Evolutionary conservation across 2,329 filamentous ascomycete genomes (phyloP).

Genomic region (Helminthosporium solani): DNA sequence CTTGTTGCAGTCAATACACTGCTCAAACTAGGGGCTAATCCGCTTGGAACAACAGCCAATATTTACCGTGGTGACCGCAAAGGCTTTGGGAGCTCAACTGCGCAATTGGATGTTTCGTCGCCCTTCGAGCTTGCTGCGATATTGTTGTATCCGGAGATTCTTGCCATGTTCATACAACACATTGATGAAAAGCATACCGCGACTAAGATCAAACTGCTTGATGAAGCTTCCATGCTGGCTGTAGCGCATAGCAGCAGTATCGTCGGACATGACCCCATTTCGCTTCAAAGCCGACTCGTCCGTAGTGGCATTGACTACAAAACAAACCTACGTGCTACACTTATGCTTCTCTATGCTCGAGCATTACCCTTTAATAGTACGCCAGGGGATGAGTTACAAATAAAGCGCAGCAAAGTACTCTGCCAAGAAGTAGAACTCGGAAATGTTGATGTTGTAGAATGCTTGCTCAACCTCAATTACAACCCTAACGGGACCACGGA

Average conservation of each 20-base stretch:
- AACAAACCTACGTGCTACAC: neutral
- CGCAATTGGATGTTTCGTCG: constrained; percentile 5
- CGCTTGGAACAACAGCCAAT: constrained; percentile 3
- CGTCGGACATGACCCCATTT: constrained; percentile 2
- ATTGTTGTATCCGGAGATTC: constrained; percentile 2
- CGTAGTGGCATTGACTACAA: constrained; percentile 6
- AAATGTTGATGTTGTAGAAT: constrained; percentile 8
- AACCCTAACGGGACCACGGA: constrained; percentile 2
- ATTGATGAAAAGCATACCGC: neutral
- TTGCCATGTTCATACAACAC: constrained; percentile 5
- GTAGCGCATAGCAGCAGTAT: constrained; percentile 3
- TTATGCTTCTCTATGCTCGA: constrained; percentile 1
- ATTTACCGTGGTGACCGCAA: constrained; percentile 4
- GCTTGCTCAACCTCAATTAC: constrained; percentile 6
- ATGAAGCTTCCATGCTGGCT: constrained; percentile 5
- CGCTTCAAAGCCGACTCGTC: constrained; percentile 8
- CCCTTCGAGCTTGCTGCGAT: constrained; percentile 10
- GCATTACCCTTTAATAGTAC: neutral
- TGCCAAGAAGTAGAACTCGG: constrained; percentile 7
- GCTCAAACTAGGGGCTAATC: constrained; percentile 6
- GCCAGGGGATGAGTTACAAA: neutral
- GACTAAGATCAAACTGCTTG: constrained; percentile 4
- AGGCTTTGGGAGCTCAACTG: neutral
- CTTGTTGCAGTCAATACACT: constrained; percentile 7
- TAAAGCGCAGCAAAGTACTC: constrained; percentile 2